phyloP scores from a whole-genome alignment of 108 stramenopile species.

The Cyclotella cryptica region DNA sequence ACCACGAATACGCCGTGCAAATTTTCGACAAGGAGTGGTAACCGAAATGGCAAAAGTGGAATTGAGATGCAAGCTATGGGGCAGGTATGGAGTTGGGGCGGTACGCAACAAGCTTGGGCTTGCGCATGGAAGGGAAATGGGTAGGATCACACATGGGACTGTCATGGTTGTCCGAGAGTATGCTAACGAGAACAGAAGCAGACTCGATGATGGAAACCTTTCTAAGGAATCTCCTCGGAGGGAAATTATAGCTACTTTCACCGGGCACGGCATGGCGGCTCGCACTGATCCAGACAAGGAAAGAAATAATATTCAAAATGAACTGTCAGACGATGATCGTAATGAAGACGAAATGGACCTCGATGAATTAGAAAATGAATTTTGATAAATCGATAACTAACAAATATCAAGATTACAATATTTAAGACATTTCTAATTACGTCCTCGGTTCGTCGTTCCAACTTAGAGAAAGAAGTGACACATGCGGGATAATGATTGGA shows the following conservation, averaged over 20 bases:
- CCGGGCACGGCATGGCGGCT: conserved; percentile 14
- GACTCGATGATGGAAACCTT: conserved; percentile 8
- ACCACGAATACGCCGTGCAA: conserved; percentile 51
- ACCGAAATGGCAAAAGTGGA: conserved; percentile 47
- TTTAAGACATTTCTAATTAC: background rate
- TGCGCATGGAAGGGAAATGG: conserved; percentile 38
- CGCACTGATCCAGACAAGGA: conserved; percentile 13
- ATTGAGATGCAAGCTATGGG: conserved; percentile 50
- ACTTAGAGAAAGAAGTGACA: too few species aligned
- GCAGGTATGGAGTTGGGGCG: conserved; percentile 42
- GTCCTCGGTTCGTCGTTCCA: too few species aligned
- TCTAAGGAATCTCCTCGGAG: background rate
- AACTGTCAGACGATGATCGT: background rate
- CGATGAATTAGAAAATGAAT: conserved; percentile 17
- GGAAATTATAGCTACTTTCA: conserved; percentile 44
- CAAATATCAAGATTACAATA: background rate
- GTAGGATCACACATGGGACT: conserved; percentile 47
- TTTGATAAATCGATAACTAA: background rate
- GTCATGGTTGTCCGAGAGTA: conserved; percentile 39
- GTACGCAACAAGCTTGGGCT: conserved; percentile 40
- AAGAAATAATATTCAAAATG: background rate
- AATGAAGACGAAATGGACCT: conserved; percentile 7
- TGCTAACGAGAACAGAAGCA: conserved; percentile 1
- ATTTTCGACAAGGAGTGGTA: background rate
- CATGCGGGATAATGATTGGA: too few species aligned